Evolutionary conservation across 106 monocot species (phyloP), one percentile per base, ranked within the genome.

Genomic region (Phalaenopsis equestris): DNA sequence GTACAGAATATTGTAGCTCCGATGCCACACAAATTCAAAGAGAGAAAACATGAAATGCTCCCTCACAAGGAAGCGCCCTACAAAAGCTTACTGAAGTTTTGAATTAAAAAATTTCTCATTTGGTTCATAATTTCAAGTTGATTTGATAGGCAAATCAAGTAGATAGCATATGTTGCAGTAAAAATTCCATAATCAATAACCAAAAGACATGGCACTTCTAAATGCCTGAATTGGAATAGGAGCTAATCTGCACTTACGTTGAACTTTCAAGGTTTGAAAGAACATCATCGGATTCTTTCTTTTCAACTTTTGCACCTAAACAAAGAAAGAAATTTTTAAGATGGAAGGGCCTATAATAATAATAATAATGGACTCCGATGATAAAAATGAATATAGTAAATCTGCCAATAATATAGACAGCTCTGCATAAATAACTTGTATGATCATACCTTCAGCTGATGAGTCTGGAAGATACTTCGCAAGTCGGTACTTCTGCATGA

Each of bases 381-480:
- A 74, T 43, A 19, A 74, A 74, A 42, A 1, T 74, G 42, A 42
- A 74, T 74, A 43, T n/a, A 74, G 17, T 18, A 45, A 16, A 42
- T 19, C 21, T 16, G 19, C 74, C 5, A 0, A 30, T 45, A 9
- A 45, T 43, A 43, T 43, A 72, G 72, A 38, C 39, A 74, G 19
- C 2, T 74, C 15, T 43, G 19, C 43, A 19, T 38, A 70, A 70
- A 70, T 39, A 37, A 70, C n/a, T 3, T 70, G 39, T 37, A 37
- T 70, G 37, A 14, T 37, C 39, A 41, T 86, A 94, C 98, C 93
- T 84, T 95, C 98, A 84, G 88, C 83, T 78, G 92, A 89, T 79
- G 89, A 87, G 38, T 94, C 94, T 6, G 98, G 98, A 85, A 99
- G 83, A 67, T 88, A 94, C 64, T 95, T 99, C 68, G 98, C 89